Conservation (phyloP, 306 rosid genomes). For the Prunus mume region DNA sequence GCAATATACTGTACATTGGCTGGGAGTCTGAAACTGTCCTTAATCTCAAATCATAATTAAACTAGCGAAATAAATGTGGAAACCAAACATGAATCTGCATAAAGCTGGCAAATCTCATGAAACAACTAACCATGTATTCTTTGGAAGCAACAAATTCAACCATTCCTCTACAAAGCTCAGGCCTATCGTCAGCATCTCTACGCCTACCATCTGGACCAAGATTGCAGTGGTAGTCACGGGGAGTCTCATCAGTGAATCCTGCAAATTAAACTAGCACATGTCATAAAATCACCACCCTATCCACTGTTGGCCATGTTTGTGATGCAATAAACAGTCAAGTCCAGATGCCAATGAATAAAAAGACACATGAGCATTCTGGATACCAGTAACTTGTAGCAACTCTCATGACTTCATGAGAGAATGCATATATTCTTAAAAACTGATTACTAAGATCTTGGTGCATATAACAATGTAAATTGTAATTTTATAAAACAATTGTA, state of each 20-base stretch:
- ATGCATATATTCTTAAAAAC: neutral
- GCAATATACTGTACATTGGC: neutral
- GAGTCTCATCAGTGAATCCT: constrained; percentile 98
- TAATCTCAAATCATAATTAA: neutral
- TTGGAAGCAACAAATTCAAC: constrained; percentile 94
- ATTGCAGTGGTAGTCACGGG: constrained; percentile 94
- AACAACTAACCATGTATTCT: constrained; percentile 81
- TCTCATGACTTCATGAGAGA: neutral
- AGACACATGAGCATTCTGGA: neutral
- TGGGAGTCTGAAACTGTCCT: neutral
- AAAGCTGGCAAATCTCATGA: constrained; percentile 5
- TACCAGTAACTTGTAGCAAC: neutral
- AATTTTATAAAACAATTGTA: neutral
- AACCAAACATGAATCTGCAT: neutral
- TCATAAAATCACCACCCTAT: neutral
- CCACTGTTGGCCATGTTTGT: neutral
- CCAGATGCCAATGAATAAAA: neutral
- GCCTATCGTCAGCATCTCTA: constrained; percentile 93
- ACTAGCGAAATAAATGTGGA: neutral
- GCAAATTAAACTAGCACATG: constrained; percentile 24
- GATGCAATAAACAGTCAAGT: constrained; percentile 7
- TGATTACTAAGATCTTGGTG: neutral
- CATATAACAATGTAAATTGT: neutral
- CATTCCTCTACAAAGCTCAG: constrained; percentile 92
- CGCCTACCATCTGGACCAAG: constrained; percentile 99